Evolutionary conservation across 2,329 filamentous ascomycete species (phyloP).

Genomic region (Diaporthe australafricana): DNA sequence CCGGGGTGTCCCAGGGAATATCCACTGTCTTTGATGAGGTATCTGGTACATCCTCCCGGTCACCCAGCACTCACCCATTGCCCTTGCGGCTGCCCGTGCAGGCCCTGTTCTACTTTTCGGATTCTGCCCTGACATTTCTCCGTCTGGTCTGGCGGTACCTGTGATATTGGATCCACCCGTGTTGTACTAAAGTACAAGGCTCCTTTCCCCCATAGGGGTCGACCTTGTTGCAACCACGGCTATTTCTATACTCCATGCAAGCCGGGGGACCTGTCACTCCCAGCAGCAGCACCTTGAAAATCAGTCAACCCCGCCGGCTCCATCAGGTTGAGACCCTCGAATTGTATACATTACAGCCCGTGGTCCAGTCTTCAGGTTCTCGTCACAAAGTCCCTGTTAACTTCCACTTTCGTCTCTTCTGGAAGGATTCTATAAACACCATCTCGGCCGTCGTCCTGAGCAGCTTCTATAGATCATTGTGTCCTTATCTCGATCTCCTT

Average conservation of each 20-base stretch:
- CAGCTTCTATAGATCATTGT: not conserved
- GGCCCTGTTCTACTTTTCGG: slow-evolving; percentile 55
- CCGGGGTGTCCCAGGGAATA: slow-evolving; percentile 49
- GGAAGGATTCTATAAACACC: slow-evolving; percentile 28
- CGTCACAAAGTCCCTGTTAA: not conserved
- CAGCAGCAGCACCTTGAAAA: slow-evolving; percentile 51
- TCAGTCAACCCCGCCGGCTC: slow-evolving; percentile 54
- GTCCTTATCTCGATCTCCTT: not conserved
- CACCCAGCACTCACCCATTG: slow-evolving; percentile 41
- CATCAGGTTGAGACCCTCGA: slow-evolving; percentile 49
- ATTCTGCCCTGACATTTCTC: slow-evolving; percentile 60
- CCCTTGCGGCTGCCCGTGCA: slow-evolving; percentile 50
- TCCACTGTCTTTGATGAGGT: slow-evolving; percentile 54
- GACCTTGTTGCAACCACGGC: slow-evolving; percentile 54
- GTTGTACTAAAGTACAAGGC: slow-evolving; percentile 56
- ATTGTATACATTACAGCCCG: slow-evolving; percentile 35
- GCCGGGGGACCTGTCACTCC: slow-evolving; percentile 53
- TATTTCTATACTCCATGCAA: slow-evolving; percentile 56
- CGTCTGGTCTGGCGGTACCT: slow-evolving; percentile 55
- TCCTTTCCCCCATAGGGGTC: slow-evolving; percentile 46
- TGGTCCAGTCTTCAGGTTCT: slow-evolving; percentile 27
- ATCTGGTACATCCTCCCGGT: slow-evolving; percentile 49
- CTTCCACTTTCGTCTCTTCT: slow-evolving; percentile 25
- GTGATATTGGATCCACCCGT: slow-evolving; percentile 62
- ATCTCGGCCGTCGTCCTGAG: slow-evolving; percentile 18